phyloP scores from a whole-genome alignment of 192 early-diverging fungal species.

The Entrophospora sp. region DNA sequence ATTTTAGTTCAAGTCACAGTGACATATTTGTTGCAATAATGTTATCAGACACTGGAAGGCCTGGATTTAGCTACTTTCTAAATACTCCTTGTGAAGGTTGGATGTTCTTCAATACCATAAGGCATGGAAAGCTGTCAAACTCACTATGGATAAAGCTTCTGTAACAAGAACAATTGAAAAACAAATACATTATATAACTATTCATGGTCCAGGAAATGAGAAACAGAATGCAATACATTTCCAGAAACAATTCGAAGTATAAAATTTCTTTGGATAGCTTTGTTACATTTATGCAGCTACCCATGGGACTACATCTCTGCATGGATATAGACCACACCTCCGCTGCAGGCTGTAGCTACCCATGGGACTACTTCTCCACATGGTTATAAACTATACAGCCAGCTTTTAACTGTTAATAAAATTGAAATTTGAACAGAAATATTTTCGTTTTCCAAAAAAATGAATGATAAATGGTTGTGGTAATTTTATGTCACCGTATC shows the following conservation, averaged over 20 bases:
- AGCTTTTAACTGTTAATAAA: too few relatives aligned
- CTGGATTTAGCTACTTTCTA: constrained; percentile 1
- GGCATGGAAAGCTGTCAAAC: not conserved
- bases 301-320: too few relatives aligned
- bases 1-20: not conserved
- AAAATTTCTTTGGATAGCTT: not conserved
- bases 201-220: constrained; percentile 2
- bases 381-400: too few relatives aligned
- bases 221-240: not conserved
- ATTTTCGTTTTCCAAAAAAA: too few relatives aligned
- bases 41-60: not conserved
- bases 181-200: not conserved
- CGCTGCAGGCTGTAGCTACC: not conserved
- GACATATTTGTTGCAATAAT: not conserved
- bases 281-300: not conserved
- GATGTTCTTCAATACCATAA: constrained; percentile 10
- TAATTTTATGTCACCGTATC: too few relatives aligned
- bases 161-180: not conserved
- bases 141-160: constrained; percentile 12
- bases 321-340: not conserved
- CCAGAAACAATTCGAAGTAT: constrained; percentile 9
- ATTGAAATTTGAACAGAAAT: too few relatives aligned
- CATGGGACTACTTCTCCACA: too few relatives aligned
- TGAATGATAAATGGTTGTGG: too few relatives aligned
- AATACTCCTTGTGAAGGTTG: not conserved